Percentiles rank a stretch among this genome's conserved stretches.
Evolutionary conservation across 106 monocot species (phyloP).

Genomic region (Dioscorea zingiberensis): DNA sequence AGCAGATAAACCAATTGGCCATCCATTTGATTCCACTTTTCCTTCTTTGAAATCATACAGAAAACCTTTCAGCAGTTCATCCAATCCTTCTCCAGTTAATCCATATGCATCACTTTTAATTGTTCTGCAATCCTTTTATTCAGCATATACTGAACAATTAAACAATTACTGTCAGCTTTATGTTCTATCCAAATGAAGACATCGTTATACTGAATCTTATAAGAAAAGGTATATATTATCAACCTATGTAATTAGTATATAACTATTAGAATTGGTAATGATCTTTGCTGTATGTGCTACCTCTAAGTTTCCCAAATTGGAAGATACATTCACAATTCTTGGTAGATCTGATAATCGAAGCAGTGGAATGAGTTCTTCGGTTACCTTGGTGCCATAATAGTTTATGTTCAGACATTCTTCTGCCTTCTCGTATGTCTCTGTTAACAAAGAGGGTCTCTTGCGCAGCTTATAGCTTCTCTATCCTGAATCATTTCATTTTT

Average conservation of each 20-base stretch:
- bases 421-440: neutral
- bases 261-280: too few species aligned
- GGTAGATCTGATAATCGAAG: neutral
- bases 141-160: neutral
- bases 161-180: too few species aligned
- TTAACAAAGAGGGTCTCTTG: neutral
- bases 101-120: neutral
- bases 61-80: neutral
- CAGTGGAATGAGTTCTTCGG: slow-evolving; percentile 1
- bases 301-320: neutral
- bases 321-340: slow-evolving; percentile 8
- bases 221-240: too few species aligned
- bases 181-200: too few species aligned
- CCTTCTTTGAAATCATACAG: neutral
- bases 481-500: neutral
- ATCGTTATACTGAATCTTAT: too few species aligned
- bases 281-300: neutral
- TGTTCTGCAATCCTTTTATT: neutral
- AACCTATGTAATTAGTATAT: too few species aligned
- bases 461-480: neutral
- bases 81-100: neutral
- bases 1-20: neutral
- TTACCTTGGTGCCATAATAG: slow-evolving; percentile 7
- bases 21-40: neutral
- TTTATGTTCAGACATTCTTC: slow-evolving; percentile 9